Conservation (phyloP, 768 basidiomycete genomes). For the Pleurotus salmoneostramineus region DNA sequence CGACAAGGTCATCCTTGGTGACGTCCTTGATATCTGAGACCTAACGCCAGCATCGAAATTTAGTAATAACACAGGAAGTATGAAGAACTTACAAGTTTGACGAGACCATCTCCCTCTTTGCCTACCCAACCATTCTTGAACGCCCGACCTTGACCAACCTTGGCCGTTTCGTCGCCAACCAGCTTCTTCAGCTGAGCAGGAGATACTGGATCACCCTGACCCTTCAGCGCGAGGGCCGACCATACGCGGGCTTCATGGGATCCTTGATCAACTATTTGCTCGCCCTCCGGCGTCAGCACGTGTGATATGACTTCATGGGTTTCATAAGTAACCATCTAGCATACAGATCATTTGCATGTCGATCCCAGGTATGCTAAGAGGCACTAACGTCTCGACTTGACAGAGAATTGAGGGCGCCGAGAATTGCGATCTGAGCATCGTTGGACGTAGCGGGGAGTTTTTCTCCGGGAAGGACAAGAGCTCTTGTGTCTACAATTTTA, state of each 20-base stretch:
- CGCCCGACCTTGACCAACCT: conserved; percentile 91
- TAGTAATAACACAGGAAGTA: conserved; percentile 3
- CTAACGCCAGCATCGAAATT: conserved; percentile 42
- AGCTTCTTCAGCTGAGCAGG: conserved; percentile 64
- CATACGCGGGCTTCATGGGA: conserved; percentile 97
- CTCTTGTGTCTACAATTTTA: conserved; percentile 64
- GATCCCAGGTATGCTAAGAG: conserved; percentile 4
- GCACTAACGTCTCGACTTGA: conserved; percentile 73
- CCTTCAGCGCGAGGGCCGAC: conserved; percentile 73
- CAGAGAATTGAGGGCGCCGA: conserved; percentile 91
- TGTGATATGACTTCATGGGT: conserved; percentile 74
- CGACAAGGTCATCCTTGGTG: conserved; percentile 71
- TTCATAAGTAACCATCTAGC: conserved; percentile 80
- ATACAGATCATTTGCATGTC: conserved; percentile 13
- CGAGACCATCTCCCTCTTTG: conserved; percentile 85
- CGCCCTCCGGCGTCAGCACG: conserved; percentile 78
- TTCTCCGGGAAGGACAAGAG: conserved; percentile 63
- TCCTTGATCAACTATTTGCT: conserved; percentile 71
- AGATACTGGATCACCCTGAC: conserved; percentile 62
- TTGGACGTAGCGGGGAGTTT: conserved; percentile 51
- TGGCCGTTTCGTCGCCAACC: conserved; percentile 85
- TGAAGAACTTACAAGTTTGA: conserved; percentile 68
- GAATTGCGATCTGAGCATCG: conserved; percentile 80
- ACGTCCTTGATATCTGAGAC: conserved; percentile 56
- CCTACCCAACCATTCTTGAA: conserved; percentile 98